Evolutionary conservation across 441 rosid genomes (phyloP).

Genomic region (Erodium trifolium): DNA sequence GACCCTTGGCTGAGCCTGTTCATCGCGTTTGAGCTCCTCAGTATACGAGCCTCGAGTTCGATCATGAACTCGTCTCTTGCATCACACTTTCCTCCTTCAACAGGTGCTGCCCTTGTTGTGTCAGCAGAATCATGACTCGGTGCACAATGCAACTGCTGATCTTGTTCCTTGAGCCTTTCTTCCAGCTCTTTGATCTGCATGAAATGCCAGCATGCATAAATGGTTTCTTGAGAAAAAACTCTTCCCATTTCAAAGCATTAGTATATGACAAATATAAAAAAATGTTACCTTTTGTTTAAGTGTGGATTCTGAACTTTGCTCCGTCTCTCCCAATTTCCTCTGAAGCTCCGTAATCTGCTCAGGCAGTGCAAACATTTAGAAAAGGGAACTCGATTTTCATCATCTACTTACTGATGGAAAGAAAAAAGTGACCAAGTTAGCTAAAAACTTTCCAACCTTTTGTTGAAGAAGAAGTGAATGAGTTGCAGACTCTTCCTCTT

Average conservation of each 20-base stretch:
- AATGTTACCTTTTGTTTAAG: conserved; percentile 48
- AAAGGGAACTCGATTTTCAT: neutral
- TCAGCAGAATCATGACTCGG: conserved; percentile 25
- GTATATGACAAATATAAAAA: neutral
- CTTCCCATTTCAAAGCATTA: too few species aligned
- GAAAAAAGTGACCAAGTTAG: conserved; percentile 9
- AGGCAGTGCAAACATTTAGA: neutral
- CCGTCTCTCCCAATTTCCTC: conserved; percentile 35
- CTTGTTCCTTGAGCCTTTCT: conserved; percentile 59
- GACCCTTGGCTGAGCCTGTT: conserved; percentile 37
- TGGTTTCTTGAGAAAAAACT: too few species aligned
- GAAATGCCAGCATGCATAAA: neutral
- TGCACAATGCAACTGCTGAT: conserved; percentile 35
- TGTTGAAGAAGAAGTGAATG: conserved; percentile 40
- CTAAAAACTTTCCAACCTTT: conserved; percentile 35
- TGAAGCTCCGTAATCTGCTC: conserved; percentile 43
- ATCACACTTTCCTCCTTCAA: conserved; percentile 30
- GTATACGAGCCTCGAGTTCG: conserved; percentile 42
- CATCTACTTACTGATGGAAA: conserved; percentile 6
- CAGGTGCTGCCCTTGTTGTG: conserved; percentile 36
- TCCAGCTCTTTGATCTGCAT: conserved; percentile 75
- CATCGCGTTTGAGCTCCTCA: conserved; percentile 51
- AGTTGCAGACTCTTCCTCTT: conserved; percentile 45
- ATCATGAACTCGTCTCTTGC: conserved; percentile 33
- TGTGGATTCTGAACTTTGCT: conserved; percentile 33